Conservation (phyloP, 805 yeast genomes). For the Saccharomycopsis sp. region DNA sequence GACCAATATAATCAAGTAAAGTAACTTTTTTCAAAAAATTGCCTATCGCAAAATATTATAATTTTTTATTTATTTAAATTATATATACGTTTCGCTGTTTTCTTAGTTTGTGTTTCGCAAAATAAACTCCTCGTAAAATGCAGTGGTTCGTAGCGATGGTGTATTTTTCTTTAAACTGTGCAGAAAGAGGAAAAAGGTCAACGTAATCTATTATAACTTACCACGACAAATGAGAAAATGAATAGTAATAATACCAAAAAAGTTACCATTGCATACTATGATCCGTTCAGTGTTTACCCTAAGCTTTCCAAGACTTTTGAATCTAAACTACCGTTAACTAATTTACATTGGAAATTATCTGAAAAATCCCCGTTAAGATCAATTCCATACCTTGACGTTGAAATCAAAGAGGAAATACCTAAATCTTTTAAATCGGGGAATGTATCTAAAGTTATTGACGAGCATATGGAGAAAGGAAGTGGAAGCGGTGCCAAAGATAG, state of each 20-base stretch:
- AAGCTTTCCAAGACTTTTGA: slow-evolving; percentile 37
- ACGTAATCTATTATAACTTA: slow-evolving; percentile 1
- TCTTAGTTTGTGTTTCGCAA: not conserved
- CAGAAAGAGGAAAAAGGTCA: too few species aligned
- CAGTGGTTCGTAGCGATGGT: not conserved
- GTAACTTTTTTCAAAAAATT: too few species aligned
- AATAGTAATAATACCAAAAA: too few species aligned
- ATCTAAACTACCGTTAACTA: slow-evolving; percentile 47
- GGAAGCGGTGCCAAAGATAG: slow-evolving; percentile 1
- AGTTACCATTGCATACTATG: slow-evolving; percentile 41
- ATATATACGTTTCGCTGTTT: not conserved
- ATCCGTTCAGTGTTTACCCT: slow-evolving; percentile 59
- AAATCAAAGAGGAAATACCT: slow-evolving; percentile 53
- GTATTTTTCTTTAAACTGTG: not conserved
- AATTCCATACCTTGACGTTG: slow-evolving; percentile 50
- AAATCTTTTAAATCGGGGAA: slow-evolving; percentile 22
- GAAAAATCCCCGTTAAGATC: slow-evolving; percentile 51
- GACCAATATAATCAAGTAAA: too few species aligned
- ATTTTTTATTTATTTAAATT: not conserved
- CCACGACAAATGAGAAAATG: too few species aligned
- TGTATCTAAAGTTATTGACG: slow-evolving; percentile 17
- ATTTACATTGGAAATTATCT: slow-evolving; percentile 61
- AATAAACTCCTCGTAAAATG: not conserved
- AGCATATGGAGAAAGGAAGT: slow-evolving; percentile 12
- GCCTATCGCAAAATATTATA: too few species aligned